phyloP scores from a whole-genome alignment of 2,329 filamentous ascomycete species.

The Zopfia rhizophila region DNA sequence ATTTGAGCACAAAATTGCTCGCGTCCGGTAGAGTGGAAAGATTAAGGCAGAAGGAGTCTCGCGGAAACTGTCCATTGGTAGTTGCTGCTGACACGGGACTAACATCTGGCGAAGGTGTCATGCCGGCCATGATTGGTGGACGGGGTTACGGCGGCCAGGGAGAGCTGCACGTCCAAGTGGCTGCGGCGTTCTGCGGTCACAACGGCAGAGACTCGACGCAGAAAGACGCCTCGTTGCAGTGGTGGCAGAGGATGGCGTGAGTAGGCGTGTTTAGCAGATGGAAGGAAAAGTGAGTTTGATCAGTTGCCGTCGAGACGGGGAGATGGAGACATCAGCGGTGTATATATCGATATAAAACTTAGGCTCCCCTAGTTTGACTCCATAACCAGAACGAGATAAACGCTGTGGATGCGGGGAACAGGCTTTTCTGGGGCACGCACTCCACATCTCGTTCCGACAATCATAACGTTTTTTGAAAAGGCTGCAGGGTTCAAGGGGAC shows the following conservation, averaged over 20 bases:
- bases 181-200: slow-evolving; percentile 43
- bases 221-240: slow-evolving; percentile 17
- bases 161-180: slow-evolving; percentile 38
- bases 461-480: slow-evolving; percentile 37
- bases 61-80: slow-evolving; percentile 51
- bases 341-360: slow-evolving; percentile 25
- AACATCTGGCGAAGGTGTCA: slow-evolving; percentile 55
- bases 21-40: slow-evolving; percentile 51
- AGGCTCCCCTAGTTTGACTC: slow-evolving; percentile 15
- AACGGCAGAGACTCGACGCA: slow-evolving; percentile 2
- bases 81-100: slow-evolving; percentile 55
- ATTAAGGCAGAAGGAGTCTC: slow-evolving; percentile 53
- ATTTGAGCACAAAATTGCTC: slow-evolving; percentile 50
- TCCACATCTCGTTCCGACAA: slow-evolving; percentile 45
- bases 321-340: slow-evolving; percentile 14
- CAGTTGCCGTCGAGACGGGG: neutral
- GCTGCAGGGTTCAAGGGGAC: slow-evolving; percentile 37
- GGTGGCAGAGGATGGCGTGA: slow-evolving; percentile 10
- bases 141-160: slow-evolving; percentile 35
- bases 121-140: slow-evolving; percentile 53
- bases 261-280: slow-evolving; percentile 8
- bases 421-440: slow-evolving; percentile 38
- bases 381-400: slow-evolving; percentile 43
- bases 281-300: slow-evolving; percentile 7
- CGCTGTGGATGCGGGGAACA: slow-evolving; percentile 45